Conservation (phyloP, 2,329 filamentous ascomycete species). For the Pseudogymnoascus sp. region DNA sequence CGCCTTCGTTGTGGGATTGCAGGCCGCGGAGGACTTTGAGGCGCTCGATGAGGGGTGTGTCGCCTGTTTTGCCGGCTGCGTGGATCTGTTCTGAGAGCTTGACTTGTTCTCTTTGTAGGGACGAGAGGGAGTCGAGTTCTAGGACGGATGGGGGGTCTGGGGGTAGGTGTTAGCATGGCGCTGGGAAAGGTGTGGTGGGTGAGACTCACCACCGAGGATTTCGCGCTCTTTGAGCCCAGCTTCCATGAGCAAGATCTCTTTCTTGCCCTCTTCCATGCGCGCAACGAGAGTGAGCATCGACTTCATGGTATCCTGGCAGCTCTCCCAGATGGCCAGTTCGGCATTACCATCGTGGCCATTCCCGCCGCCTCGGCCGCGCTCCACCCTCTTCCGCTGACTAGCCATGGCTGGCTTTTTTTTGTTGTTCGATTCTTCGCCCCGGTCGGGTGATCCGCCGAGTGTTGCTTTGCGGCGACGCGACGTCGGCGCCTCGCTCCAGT, state of each 20-base stretch:
- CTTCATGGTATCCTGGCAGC: neutral
- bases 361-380: neutral
- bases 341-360: neutral
- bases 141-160: slow-evolving; percentile 18
- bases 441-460: neutral
- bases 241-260: neutral
- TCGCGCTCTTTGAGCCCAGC: neutral
- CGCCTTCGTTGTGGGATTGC: slow-evolving; percentile 20
- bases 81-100: slow-evolving; percentile 22
- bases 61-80: slow-evolving; percentile 12
- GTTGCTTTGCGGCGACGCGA: slow-evolving; percentile 1
- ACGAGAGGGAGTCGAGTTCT: slow-evolving; percentile 20
- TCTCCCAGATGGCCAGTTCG: neutral
- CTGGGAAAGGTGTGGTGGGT: too few species aligned
- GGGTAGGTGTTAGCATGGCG: too few species aligned
- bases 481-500: neutral
- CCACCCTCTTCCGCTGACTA: slow-evolving; percentile 2
- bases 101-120: slow-evolving; percentile 24
- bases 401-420: neutral
- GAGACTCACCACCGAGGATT: neutral
- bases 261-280: neutral
- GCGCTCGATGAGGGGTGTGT: slow-evolving; percentile 12
- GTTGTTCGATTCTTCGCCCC: neutral
- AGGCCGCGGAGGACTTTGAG: slow-evolving; percentile 17
- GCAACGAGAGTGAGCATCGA: neutral